These are phyloP conservation scores for Globisporangium abappressorium DNA, from an alignment of 352 stramenopile species.

Conservation along the genomic window DNA sequence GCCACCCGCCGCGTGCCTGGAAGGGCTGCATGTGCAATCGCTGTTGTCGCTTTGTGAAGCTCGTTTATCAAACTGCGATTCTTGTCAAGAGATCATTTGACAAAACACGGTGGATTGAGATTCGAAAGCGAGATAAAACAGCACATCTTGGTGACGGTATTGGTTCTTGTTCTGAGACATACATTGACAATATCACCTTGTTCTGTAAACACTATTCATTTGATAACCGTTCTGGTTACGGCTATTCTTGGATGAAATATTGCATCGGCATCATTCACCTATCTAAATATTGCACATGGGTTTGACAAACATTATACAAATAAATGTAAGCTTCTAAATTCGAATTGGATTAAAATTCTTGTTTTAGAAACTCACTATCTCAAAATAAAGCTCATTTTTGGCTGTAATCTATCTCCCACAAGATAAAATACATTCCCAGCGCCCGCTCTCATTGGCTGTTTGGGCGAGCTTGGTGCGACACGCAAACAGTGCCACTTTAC, in stretches of 20 bases:
- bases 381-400: not conserved
- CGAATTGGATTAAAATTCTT: not conserved
- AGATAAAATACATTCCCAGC: not conserved
- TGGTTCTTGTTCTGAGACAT: not conserved
- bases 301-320: not conserved
- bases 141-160: not conserved
- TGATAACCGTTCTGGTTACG: not conserved
- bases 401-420: not conserved
- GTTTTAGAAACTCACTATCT: not conserved
- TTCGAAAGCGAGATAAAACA: not conserved
- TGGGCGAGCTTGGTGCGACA: not conserved
- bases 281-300: not conserved
- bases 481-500: not conserved
- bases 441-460: not conserved
- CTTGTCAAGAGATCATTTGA: not conserved
- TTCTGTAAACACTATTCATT: not conserved
- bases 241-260: not conserved
- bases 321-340: not conserved
- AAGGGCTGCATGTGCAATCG: conserved; percentile 1
- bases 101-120: not conserved
- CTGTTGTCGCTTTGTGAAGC: conserved; percentile 2
- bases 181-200: not conserved
- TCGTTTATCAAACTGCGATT: not conserved
- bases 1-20: not conserved
- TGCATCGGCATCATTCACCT: not conserved